A percentile compares a stretch with the other conserved stretches of the same genome.
phyloP scores from a whole-genome alignment of 2,329 filamentous ascomycete species.

The Plectosphaerella plurivora region DNA sequence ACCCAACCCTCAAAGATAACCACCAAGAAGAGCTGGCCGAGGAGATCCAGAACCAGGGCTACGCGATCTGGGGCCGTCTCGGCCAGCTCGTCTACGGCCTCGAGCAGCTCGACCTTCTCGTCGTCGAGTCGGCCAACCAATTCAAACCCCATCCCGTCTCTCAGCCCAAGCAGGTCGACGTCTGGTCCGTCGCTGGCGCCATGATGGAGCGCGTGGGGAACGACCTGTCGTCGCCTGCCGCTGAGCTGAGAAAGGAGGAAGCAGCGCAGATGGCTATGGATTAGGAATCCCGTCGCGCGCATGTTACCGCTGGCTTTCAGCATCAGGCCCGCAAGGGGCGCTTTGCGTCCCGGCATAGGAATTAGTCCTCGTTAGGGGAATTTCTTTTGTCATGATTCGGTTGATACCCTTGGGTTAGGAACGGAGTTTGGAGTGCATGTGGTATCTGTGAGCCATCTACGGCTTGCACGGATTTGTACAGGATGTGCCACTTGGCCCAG shows the following conservation, averaged over 20 bases:
- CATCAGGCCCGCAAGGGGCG: no score
- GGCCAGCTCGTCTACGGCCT: constrained; percentile 10
- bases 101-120: constrained; percentile 9
- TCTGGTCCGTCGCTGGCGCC: constrained; percentile 11
- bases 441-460: no score
- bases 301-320: neutral
- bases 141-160: constrained; percentile 7
- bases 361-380: no score
- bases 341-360: no score
- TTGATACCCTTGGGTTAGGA: no score
- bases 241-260: constrained; percentile 28
- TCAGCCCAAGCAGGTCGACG: constrained; percentile 2
- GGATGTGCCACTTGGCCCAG: neutral
- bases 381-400: no score
- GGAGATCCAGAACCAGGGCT: constrained; percentile 68
- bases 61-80: constrained; percentile 50
- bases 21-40: constrained; percentile 86
- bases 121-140: constrained; percentile 8
- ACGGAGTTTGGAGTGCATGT: no score
- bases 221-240: neutral
- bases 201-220: constrained; percentile 7
- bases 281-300: constrained; percentile 20
- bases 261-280: constrained; percentile 31
- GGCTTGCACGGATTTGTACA: neutral
- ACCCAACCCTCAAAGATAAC: constrained; percentile 76